Base-by-base conservation (phyloP, 164 flowering plant genomes). In the Aristolochia contorta region DNA sequence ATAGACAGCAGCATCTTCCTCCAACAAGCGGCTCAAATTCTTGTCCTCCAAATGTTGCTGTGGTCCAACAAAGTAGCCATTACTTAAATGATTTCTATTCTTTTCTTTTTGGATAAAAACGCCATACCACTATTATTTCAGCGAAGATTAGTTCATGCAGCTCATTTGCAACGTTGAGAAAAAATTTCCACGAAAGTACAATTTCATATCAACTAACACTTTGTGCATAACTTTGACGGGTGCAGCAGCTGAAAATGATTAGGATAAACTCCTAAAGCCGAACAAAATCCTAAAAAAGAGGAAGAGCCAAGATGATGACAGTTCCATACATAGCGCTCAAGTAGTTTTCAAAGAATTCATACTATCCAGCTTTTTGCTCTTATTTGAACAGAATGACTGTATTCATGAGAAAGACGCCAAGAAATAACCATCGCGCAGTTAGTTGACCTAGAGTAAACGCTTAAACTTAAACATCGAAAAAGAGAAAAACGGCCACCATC, bases 41-140 rank as follows among this genome's bases (percentile, higher is more conserved):
- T 87, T 87, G 62, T 87, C 91, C 9, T 85, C 84, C 75, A 90
- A 73, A 76, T 87, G 87, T 79, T 83, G 71, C 95, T 90, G 80
- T 50, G 22, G 3, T 8, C 22, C 22, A 50, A n/a, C 9, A 6
- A 50, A 25, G 19, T 13, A 19, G n/a, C 46, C 15, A 33, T 32
- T 8, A 57, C 22, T 33, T 27, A 37, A 32, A 15, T 32, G 41
- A 8, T 37, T 18, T 25, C 33, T n/a, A 30, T 56, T 4, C 13
- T 25, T 27, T n/a, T n/a, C 22, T 54, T 27, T 22, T 54, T 22
- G 14, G 12, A 16, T 33, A 20, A 32, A n/a, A 16, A 30, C n/a
- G 45, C 21, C n/a, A 18, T 56, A 21, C 41, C 33, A 15, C 30
- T 4, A 16, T 14, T 27, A 1, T 33, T 16, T 30, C 27, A 13